phyloP scores from a whole-genome alignment of 2,329 filamentous ascomycete genomes.

The Plenodomus lindquistii region DNA sequence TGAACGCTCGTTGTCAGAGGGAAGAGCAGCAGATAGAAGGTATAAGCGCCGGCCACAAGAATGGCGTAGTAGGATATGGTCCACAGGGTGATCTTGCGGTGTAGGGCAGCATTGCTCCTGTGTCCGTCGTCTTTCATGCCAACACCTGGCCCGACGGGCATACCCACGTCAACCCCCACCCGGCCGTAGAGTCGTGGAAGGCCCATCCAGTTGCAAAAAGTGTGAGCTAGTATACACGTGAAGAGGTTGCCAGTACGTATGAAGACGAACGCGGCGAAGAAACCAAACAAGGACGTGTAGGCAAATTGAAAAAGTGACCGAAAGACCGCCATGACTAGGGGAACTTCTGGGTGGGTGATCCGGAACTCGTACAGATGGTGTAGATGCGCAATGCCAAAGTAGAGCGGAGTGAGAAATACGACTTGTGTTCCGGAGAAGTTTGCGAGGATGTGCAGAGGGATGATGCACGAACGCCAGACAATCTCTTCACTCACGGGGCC shows the following conservation, averaged over 20 bases:
- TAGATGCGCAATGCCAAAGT: slow-evolving; percentile 91
- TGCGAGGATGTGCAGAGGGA: slow-evolving; percentile 80
- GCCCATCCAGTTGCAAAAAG: slow-evolving; percentile 92
- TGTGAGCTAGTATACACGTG: slow-evolving; percentile 75
- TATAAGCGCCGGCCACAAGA: slow-evolving; percentile 69
- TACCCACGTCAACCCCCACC: slow-evolving; percentile 59
- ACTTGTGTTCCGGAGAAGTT: slow-evolving; percentile 57
- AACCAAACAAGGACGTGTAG: slow-evolving; percentile 92
- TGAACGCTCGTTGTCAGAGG: slow-evolving; percentile 67
- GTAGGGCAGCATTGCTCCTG: slow-evolving; percentile 25
- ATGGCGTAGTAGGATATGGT: slow-evolving; percentile 79
- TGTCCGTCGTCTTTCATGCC: slow-evolving; percentile 45
- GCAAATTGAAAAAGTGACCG: slow-evolving; percentile 81
- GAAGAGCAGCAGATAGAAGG: slow-evolving; percentile 74
- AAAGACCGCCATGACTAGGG: slow-evolving; percentile 64
- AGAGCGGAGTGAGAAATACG: slow-evolving; percentile 80
- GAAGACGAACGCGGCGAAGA: slow-evolving; percentile 88
- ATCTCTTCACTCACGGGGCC: slow-evolving; percentile 91
- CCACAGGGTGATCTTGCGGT: slow-evolving; percentile 59
- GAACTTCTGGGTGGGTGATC: slow-evolving; percentile 73
- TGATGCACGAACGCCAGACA: slow-evolving; percentile 84
- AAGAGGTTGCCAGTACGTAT: slow-evolving; percentile 81
- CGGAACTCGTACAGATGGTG: slow-evolving; percentile 97
- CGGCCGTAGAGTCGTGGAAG: slow-evolving; percentile 83
- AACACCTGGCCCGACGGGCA: slow-evolving; percentile 43